phyloP scores from a whole-genome alignment of 345 rosid species.

The Xanthoceras sorbifolium region DNA sequence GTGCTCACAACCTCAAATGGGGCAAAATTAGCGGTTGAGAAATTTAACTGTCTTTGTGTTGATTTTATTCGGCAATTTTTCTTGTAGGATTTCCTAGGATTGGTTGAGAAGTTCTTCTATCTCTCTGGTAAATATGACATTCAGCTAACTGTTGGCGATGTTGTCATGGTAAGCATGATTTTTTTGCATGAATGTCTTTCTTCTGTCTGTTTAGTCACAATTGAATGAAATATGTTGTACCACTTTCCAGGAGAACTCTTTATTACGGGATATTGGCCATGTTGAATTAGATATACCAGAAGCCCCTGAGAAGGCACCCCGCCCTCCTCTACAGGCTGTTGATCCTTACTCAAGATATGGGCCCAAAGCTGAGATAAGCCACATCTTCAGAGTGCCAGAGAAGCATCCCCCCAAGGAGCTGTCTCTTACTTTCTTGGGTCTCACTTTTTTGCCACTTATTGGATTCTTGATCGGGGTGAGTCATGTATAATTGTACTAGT shows the following conservation, averaged over 20 bases:
- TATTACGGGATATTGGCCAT: constrained; percentile 64
- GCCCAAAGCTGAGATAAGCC: constrained; percentile 84
- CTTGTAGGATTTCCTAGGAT: constrained; percentile 84
- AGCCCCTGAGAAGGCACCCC: constrained; percentile 90
- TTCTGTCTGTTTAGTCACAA: background rate
- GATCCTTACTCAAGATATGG: constrained; percentile 75
- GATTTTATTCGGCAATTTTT: constrained; percentile 15
- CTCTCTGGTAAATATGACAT: constrained; percentile 87
- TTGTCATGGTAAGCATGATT: constrained; percentile 71
- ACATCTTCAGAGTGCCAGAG: constrained; percentile 88
- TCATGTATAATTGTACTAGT: constrained; percentile 6
- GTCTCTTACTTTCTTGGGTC: constrained; percentile 83
- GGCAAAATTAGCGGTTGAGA: background rate
- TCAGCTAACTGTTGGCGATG: constrained; percentile 90
- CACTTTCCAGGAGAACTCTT: constrained; percentile 78
- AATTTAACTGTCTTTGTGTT: background rate
- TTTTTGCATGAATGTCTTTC: background rate
- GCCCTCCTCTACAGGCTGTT: constrained; percentile 58
- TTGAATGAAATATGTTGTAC: constrained; percentile 13
- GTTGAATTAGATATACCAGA: constrained; percentile 89
- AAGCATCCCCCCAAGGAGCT: constrained; percentile 81
- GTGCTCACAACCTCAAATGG: background rate
- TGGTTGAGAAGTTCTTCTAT: constrained; percentile 93
- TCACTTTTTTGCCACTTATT: constrained; percentile 66
- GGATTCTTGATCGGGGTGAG: constrained; percentile 93